Percentiles rank a stretch among this genome's conserved stretches.
Conservation (phyloP, 768 basidiomycete species). For the Chalciporus sphaerocephalus region DNA sequence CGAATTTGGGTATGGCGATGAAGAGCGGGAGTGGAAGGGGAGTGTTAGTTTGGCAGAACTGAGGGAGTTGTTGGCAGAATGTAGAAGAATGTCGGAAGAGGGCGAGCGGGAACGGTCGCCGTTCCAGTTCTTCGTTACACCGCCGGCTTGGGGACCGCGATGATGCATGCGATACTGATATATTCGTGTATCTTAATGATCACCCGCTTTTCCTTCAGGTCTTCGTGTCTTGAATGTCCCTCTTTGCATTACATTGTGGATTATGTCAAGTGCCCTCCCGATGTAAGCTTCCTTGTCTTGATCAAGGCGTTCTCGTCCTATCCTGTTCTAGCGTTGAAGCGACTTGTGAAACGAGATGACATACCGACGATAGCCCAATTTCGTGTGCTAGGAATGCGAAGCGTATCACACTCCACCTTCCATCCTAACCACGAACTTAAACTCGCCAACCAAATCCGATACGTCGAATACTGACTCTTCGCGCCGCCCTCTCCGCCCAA, state of each 20-base stretch:
- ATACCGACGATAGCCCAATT: conserved; percentile 89
- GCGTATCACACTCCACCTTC: conserved; percentile 77
- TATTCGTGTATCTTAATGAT: conserved; percentile 14
- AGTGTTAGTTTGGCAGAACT: conserved; percentile 40
- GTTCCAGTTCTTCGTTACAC: conserved; percentile 18
- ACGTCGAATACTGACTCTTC: conserved; percentile 71
- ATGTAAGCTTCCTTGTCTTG: conserved; percentile 8
- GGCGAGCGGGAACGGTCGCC: conserved; percentile 26
- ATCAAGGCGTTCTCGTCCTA: conserved; percentile 28
- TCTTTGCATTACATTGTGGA: conserved; percentile 52
- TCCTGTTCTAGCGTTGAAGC: not conserved
- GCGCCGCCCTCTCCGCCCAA: conserved; percentile 60
- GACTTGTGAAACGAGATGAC: conserved; percentile 19
- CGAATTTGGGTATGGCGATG: conserved; percentile 31
- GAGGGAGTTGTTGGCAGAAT: conserved; percentile 54
- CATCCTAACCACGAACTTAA: conserved; percentile 75
- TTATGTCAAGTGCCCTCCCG: conserved; percentile 47
- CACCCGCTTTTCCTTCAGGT: conserved; percentile 61
- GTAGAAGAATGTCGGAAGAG: conserved; percentile 41
- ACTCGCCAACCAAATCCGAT: conserved; percentile 82
- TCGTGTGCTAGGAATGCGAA: conserved; percentile 90
- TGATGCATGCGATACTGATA: conserved; percentile 1
- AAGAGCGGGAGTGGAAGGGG: conserved; percentile 26
- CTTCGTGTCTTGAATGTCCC: conserved; percentile 69
- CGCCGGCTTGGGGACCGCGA: conserved; percentile 1